phyloP scores from a whole-genome alignment of 768 basidiomycete species.

The Crepidotus variabilis region DNA sequence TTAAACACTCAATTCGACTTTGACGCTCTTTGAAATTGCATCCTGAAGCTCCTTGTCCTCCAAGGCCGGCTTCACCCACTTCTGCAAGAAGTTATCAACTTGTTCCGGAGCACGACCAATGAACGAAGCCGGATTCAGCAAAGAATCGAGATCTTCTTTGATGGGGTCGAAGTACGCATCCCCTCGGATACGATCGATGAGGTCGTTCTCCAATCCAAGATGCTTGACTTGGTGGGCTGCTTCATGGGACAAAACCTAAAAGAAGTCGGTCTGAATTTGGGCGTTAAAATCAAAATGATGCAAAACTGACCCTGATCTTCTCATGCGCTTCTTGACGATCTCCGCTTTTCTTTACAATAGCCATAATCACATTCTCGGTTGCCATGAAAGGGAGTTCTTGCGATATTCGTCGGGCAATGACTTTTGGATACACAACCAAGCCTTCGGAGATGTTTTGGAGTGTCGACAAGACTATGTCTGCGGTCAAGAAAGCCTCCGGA shows the following conservation, averaged over 20 bases:
- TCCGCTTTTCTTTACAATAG: conserved; percentile 90
- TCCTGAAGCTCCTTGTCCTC: conserved; percentile 50
- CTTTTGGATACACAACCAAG: conserved; percentile 97
- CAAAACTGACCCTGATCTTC: conserved; percentile 70
- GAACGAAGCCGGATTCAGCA: conserved; percentile 87
- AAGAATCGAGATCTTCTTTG: conserved; percentile 66
- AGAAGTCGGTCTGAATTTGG: not conserved
- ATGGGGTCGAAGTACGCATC: conserved; percentile 92
- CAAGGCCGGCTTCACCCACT: conserved; percentile 87
- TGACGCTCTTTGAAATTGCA: conserved; percentile 46
- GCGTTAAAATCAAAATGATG: not conserved
- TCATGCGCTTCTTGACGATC: conserved; percentile 98
- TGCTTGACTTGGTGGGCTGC: conserved; percentile 94
- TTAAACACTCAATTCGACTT: conserved; percentile 65
- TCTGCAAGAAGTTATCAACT: conserved; percentile 81
- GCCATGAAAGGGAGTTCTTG: conserved; percentile 99
- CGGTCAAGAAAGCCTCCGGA: conserved; percentile 95
- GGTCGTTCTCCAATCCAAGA: conserved; percentile 91
- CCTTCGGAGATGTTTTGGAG: conserved; percentile 97
- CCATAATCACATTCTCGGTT: conserved; percentile 99
- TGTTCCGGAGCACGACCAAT: conserved; percentile 94
- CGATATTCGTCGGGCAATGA: conserved; percentile 86
- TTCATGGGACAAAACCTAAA: conserved; percentile 87
- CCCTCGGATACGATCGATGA: conserved; percentile 79
- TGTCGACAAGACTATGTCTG: conserved; percentile 94